Base-by-base conservation (phyloP, 768 basidiomycete species). In the Naematelia aurantialba region DNA sequence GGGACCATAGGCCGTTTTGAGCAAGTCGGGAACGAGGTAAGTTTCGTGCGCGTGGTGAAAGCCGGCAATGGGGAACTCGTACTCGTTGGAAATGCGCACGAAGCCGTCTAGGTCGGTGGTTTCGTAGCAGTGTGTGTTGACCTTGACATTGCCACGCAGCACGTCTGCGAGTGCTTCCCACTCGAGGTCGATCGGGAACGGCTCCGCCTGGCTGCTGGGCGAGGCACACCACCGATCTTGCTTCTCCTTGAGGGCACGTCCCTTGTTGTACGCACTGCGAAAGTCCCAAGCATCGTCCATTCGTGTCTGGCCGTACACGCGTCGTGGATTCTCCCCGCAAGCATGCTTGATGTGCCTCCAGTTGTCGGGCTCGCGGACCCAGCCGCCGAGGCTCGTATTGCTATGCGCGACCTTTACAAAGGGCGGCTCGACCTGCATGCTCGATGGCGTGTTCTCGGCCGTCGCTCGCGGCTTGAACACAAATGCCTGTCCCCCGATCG, bases 301-400 rank as follows among this genome's bases (percentile, higher is more conserved):
- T n/a, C 89, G 83, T 27, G 82, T 79, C 24, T 62, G 25, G 14
- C 55, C 51, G 52, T 58, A 62, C 1, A 68, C 61, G 42, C 55
- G 8, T 45, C 29, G 24, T 17, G 60, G 49, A 31, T 64, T 70
- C 60, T 69, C 71, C 61, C 62, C 62, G 61, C 85, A 87, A 3
- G 88, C 87, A 59, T 87, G 87, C 84, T 89, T 89, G 82, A 89
- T 87, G 63, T 89, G 87, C 58, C 87, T 79, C 85, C 86, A 88
- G 46, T 34, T 84, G 78, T n/a, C 82, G 81, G 17, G 82, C 78
- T 73, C 22, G 78, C 75, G 58, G 34, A 39, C 34, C 34, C 34
- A 39, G 8, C 34, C 34, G 17, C 34, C 34, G 17, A 39, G 8
- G 44, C 63, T 70, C 46, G 58, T 65, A 31, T 75, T 74, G 29